A percentile compares a stretch with the other conserved stretches of the same genome.
phyloP scores from a whole-genome alignment of 83 land plant genomes.

The Picea abies region DNA sequence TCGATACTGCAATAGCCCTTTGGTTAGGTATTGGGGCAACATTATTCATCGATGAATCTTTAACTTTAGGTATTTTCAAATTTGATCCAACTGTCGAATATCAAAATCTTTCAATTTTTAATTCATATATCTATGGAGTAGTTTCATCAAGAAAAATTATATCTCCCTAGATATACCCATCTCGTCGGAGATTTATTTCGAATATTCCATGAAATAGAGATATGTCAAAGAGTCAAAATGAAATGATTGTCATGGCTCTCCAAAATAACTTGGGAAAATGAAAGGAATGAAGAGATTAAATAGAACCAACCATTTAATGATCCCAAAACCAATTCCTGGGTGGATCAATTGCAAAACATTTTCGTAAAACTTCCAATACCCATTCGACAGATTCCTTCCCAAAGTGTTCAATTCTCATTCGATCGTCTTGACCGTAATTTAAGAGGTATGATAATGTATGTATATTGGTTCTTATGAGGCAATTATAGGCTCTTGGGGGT shows the following conservation, averaged over 20 bases:
- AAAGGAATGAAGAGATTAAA: neutral
- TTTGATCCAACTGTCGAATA: neutral
- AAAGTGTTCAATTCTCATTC: neutral
- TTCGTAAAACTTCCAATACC: neutral
- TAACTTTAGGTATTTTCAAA: neutral
- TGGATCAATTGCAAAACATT: neutral
- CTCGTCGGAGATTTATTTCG: no score
- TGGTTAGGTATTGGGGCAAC: conserved; percentile 4
- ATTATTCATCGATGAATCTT: neutral
- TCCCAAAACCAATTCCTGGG: neutral
- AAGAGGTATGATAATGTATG: conserved; percentile 26
- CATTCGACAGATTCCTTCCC: neutral
- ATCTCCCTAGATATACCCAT: no score
- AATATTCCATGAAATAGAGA: no score
- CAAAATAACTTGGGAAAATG: neutral
- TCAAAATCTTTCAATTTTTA: neutral
- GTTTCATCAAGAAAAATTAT: no score
- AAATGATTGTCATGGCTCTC: no score
- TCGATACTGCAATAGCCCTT: conserved; percentile 11
- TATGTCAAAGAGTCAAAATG: no score
- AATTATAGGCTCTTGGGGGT: conserved; percentile 26
- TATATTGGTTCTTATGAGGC: conserved; percentile 20
- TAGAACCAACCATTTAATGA: neutral
- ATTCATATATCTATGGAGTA: no score
- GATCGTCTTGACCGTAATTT: neutral